Evolutionary conservation across 73 alveolate genomes (phyloP).

Genomic region (Paramecium sonneborni): DNA sequence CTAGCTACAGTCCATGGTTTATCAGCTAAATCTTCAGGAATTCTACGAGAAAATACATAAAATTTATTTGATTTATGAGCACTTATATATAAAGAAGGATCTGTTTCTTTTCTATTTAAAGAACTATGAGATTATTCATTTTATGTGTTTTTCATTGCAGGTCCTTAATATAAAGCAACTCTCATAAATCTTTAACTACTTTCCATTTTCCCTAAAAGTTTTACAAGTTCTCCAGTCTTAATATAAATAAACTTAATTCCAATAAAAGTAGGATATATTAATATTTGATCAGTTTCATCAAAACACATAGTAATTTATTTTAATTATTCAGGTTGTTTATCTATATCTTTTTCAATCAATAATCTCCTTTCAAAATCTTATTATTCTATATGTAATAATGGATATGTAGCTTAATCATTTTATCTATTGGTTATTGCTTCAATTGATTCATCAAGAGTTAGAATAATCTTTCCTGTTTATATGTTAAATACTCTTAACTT

Average conservation of each 20-base stretch:
- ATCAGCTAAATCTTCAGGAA: constrained; percentile 63
- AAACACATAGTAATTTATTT: constrained; percentile 68
- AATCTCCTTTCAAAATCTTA: constrained; percentile 78
- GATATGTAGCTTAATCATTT: constrained; percentile 52
- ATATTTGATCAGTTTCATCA: constrained; percentile 85
- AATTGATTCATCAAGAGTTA: constrained; percentile 65
- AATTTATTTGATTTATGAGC: constrained; percentile 74
- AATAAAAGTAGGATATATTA: constrained; percentile 80
- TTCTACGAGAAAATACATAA: constrained; percentile 61
- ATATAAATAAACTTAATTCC: constrained; percentile 85
- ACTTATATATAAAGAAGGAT: constrained; percentile 79
- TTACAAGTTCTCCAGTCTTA: constrained; percentile 65
- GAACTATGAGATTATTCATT: constrained; percentile 78
- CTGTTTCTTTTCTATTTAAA: constrained; percentile 71
- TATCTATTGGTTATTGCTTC: constrained; percentile 35
- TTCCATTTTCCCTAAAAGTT: constrained; percentile 89
- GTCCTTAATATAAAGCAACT: constrained; percentile 85
- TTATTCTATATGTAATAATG: constrained; percentile 67
- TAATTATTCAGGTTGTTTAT: constrained; percentile 57
- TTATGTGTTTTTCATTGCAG: constrained; percentile 77
- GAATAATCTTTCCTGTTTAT: constrained; percentile 70
- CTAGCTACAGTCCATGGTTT: constrained; percentile 47
- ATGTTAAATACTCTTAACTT: constrained; percentile 66
- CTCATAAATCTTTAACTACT: constrained; percentile 78
- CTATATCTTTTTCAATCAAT: constrained; percentile 74